phyloP scores from a whole-genome alignment of 1,284 basidiomycete species.

The Tylopilus orsonianus region DNA sequence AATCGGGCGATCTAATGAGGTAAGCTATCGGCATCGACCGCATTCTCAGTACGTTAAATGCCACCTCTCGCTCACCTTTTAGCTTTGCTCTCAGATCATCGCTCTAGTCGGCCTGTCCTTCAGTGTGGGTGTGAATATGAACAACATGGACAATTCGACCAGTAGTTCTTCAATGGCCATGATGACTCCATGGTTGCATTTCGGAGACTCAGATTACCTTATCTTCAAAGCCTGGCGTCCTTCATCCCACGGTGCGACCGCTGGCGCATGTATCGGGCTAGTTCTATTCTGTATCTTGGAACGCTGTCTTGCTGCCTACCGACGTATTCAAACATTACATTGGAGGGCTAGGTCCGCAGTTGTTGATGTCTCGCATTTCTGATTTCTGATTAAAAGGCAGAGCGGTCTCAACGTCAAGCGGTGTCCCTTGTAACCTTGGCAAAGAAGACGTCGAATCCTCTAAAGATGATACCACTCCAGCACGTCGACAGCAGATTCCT shows the following conservation, averaged over 20 bases:
- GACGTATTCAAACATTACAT: slow-evolving; percentile 48
- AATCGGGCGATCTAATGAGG: slow-evolving; percentile 4
- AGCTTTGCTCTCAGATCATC: background rate
- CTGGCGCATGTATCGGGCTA: slow-evolving; percentile 72
- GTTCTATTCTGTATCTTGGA: slow-evolving; percentile 67
- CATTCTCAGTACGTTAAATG: background rate
- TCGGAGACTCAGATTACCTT: slow-evolving; percentile 59
- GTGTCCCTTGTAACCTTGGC: background rate
- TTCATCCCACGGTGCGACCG: slow-evolving; percentile 61
- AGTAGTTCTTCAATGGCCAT: slow-evolving; percentile 32
- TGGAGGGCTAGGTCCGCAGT: slow-evolving; percentile 62
- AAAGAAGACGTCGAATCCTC: slow-evolving; percentile 4
- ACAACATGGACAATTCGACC: slow-evolving; percentile 12
- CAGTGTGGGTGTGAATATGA: background rate
- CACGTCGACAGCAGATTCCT: slow-evolving; percentile 37
- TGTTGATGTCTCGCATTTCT: background rate
- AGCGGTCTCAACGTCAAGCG: slow-evolving; percentile 1
- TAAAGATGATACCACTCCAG: background rate
- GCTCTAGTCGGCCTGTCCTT: background rate
- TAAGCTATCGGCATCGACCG: background rate
- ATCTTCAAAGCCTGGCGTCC: slow-evolving; percentile 73
- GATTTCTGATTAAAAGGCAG: slow-evolving; percentile 13
- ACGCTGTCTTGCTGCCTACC: slow-evolving; percentile 59
- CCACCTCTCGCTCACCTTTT: background rate
- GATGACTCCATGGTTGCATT: slow-evolving; percentile 71